A percentile compares a stretch with the other conserved stretches of the same genome.
These are phyloP conservation scores for Neofusicoccum laricinum DNA, from an alignment of 2,329 filamentous ascomycete genomes.

Conservation along the genomic window DNA sequence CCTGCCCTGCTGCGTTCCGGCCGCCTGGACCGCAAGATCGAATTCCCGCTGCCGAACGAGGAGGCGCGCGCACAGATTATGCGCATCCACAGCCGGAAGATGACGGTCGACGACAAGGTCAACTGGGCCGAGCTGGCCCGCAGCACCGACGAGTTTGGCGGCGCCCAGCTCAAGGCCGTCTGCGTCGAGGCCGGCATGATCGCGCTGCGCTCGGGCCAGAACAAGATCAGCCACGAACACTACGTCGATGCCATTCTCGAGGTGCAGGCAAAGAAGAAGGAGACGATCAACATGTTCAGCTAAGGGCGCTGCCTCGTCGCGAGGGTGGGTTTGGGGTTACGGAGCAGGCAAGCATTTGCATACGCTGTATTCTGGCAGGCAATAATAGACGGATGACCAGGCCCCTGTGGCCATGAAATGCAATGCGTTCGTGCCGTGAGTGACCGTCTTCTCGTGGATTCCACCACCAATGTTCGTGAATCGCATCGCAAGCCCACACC, in stretches of 20 bases:
- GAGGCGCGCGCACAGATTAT: conserved; percentile 96
- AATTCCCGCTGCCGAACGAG: conserved; percentile 97
- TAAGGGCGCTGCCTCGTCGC: conserved; percentile 20
- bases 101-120: conserved; percentile 88
- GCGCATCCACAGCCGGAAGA: conserved; percentile 96
- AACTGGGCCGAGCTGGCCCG: conserved; percentile 96
- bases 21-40: conserved; percentile 93
- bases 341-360: neutral
- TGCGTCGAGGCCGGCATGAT: conserved; percentile 99
- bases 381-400: neutral
- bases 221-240: conserved; percentile 96
- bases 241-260: conserved; percentile 98
- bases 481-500: too few species aligned
- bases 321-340: neutral
- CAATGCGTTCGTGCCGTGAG: neutral
- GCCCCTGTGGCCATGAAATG: neutral
- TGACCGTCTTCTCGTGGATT: neutral
- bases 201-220: conserved; percentile 87
- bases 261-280: conserved; percentile 95
- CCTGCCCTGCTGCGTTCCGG: conserved; percentile 87
- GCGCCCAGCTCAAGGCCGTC: conserved; percentile 95
- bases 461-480: too few species aligned
- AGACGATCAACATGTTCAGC: conserved; percentile 53
- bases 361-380: neutral
- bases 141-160: conserved; percentile 97